Conservation (phyloP, 2,329 filamentous ascomycete genomes). For the Colletotrichum lini region DNA sequence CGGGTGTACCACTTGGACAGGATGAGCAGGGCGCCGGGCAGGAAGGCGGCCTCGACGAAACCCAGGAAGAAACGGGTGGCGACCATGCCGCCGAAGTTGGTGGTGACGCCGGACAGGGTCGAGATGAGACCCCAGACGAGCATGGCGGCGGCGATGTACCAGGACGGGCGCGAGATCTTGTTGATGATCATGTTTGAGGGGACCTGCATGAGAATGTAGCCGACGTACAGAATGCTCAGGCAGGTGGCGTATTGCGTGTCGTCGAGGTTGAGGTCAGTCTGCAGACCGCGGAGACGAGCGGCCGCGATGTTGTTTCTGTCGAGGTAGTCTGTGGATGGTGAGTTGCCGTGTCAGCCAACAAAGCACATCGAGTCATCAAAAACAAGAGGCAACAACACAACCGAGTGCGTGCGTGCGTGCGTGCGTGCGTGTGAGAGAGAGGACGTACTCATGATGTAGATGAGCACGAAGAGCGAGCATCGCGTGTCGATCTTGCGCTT, state of each 20-base stretch:
- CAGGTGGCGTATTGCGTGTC: constrained; percentile 75
- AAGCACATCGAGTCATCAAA: background rate
- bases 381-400: too few relatives aligned
- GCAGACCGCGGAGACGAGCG: constrained; percentile 75
- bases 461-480: constrained; percentile 78
- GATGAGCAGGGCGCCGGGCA: constrained; percentile 74
- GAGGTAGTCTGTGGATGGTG: constrained; percentile 66
- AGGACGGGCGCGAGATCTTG: constrained; percentile 63
- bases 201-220: constrained; percentile 76
- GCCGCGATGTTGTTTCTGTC: constrained; percentile 79
- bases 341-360: constrained; percentile 74
- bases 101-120: constrained; percentile 66
- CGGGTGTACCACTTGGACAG: constrained; percentile 78
- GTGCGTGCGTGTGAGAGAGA: background rate
- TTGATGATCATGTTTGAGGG: constrained; percentile 73
- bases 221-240: constrained; percentile 75
- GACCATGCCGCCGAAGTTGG: constrained; percentile 69
- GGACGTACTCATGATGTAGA: constrained; percentile 72
- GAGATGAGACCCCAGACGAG: constrained; percentile 73
- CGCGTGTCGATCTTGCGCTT: constrained; percentile 80
- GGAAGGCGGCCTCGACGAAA: constrained; percentile 75
- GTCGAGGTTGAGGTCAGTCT: constrained; percentile 70
- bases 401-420: too few relatives aligned
- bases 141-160: constrained; percentile 68
- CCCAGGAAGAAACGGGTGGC: constrained; percentile 72